Percentiles rank a stretch among this genome's conserved stretches.
phyloP scores from a whole-genome alignment of 768 basidiomycete species.

The Trametes gibbosa region DNA sequence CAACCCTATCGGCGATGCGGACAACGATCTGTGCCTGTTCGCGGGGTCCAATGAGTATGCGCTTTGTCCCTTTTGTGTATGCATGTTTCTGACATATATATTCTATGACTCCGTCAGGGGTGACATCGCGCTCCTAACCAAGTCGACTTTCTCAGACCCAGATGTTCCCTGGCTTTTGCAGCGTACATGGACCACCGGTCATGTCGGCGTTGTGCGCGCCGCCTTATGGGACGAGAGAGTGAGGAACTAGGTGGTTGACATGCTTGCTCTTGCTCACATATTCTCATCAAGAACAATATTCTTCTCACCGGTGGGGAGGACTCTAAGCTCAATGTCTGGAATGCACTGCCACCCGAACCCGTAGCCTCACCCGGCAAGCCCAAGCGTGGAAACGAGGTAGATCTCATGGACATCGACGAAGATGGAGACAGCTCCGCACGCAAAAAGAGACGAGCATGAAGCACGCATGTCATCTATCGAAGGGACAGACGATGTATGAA shows the following conservation, averaged over 20 bases:
- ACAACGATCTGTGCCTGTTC: slow-evolving; percentile 51
- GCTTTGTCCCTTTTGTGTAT: neutral
- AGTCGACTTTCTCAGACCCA: slow-evolving; percentile 24
- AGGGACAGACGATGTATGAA: neutral
- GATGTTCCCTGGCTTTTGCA: slow-evolving; percentile 30
- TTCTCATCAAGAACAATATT: slow-evolving; percentile 27
- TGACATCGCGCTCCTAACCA: slow-evolving; percentile 31
- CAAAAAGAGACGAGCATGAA: slow-evolving; percentile 22
- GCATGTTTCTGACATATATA: neutral
- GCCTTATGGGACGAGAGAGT: slow-evolving; percentile 33
- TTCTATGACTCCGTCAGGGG: slow-evolving; percentile 23
- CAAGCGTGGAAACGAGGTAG: slow-evolving; percentile 20
- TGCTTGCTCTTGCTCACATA: neutral
- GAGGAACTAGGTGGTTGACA: neutral
- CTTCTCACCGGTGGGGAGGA: slow-evolving; percentile 37
- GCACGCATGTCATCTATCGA: neutral
- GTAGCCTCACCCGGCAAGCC: neutral
- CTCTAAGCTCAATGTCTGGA: slow-evolving; percentile 32
- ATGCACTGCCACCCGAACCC: slow-evolving; percentile 15
- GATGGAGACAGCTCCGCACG: slow-evolving; percentile 12
- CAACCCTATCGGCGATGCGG: slow-evolving; percentile 25
- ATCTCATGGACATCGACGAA: slow-evolving; percentile 27
- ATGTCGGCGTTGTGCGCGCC: slow-evolving; percentile 33
- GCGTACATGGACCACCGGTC: slow-evolving; percentile 28
- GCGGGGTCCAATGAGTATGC: slow-evolving; percentile 74